Evolutionary conservation across 2,329 filamentous ascomycete genomes (phyloP).

Genomic region (Aspergillus sp.): DNA sequence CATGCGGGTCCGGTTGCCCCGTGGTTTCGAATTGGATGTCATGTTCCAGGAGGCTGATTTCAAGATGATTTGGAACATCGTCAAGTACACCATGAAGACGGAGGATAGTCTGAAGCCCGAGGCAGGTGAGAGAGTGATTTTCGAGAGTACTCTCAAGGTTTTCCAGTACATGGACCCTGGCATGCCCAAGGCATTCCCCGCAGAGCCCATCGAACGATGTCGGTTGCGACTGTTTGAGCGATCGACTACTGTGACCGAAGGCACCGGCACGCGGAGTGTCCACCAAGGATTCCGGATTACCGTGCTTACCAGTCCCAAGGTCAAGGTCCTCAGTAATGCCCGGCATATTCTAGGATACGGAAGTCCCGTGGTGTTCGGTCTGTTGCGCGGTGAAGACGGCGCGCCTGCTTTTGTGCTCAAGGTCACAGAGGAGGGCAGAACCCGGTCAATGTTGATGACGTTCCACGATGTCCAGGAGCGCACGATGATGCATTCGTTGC

Average conservation of each 20-base stretch:
- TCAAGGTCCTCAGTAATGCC: slow-evolving; percentile 69
- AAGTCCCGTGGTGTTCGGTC: slow-evolving; percentile 68
- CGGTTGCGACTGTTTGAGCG: slow-evolving; percentile 71
- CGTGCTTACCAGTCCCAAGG: slow-evolving; percentile 68
- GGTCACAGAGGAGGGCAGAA: slow-evolving; percentile 58
- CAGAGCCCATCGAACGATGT: slow-evolving; percentile 65
- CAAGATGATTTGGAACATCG: slow-evolving; percentile 71
- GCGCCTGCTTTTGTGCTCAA: slow-evolving; percentile 64
- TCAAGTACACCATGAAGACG: slow-evolving; percentile 74
- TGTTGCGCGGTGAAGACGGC: slow-evolving; percentile 64
- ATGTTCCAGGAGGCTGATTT: slow-evolving; percentile 72
- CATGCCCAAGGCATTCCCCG: slow-evolving; percentile 67
- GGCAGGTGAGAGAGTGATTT: slow-evolving; percentile 62
- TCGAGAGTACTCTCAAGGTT: slow-evolving; percentile 61
- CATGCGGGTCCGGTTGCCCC: slow-evolving; percentile 64
- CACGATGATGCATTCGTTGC: slow-evolving; percentile 61
- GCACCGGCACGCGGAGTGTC: slow-evolving; percentile 62
- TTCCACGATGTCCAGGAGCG: slow-evolving; percentile 70
- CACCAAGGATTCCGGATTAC: slow-evolving; percentile 76
- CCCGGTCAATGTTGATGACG: slow-evolving; percentile 67
- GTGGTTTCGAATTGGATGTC: slow-evolving; percentile 66
- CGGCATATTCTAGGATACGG: slow-evolving; percentile 61
- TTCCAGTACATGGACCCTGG: slow-evolving; percentile 75
- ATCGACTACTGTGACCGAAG: slow-evolving; percentile 60
- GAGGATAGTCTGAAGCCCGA: slow-evolving; percentile 63